phyloP scores from a whole-genome alignment of 108 stramenopile species.

The Ochromonas danica region DNA sequence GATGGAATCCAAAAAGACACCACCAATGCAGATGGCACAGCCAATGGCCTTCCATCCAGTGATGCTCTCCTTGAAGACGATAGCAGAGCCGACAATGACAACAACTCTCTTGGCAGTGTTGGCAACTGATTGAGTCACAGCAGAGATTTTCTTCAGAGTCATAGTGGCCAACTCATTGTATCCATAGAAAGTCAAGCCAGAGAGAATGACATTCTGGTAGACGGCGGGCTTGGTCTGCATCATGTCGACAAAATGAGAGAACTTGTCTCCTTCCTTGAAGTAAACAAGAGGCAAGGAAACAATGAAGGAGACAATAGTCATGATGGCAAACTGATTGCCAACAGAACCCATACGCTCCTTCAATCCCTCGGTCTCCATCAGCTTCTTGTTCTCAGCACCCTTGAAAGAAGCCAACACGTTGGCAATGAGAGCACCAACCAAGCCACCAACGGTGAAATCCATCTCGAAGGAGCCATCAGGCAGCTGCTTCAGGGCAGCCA shows the following conservation, averaged over 20 bases:
- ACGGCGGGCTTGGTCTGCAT: slow-evolving; percentile 74
- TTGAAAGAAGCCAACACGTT: slow-evolving; percentile 85
- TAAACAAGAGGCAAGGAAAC: slow-evolving; percentile 71
- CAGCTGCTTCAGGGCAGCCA: slow-evolving; percentile 79
- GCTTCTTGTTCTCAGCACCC: slow-evolving; percentile 91
- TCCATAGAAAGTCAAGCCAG: slow-evolving; percentile 85
- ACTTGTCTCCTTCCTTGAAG: slow-evolving; percentile 62
- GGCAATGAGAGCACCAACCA: slow-evolving; percentile 81
- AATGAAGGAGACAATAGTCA: slow-evolving; percentile 75
- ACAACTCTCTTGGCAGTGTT: slow-evolving; percentile 92
- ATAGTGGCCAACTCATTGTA: slow-evolving; percentile 91
- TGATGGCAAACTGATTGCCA: slow-evolving; percentile 87
- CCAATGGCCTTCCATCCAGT: slow-evolving; percentile 81
- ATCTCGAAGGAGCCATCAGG: slow-evolving; percentile 56
- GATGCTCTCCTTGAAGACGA: slow-evolving; percentile 79
- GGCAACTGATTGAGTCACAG: slow-evolving; percentile 87
- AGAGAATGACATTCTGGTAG: slow-evolving; percentile 73
- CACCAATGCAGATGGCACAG: slow-evolving; percentile 83
- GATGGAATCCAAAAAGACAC: slow-evolving; percentile 79
- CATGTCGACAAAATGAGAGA: slow-evolving; percentile 71
- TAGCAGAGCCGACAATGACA: slow-evolving; percentile 70
- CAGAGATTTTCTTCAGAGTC: slow-evolving; percentile 88
- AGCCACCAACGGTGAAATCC: slow-evolving; percentile 81
- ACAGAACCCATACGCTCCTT: slow-evolving; percentile 81
- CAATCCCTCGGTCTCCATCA: slow-evolving; percentile 80